These are phyloP conservation scores for Quercus rubra DNA, from an alignment of 306 rosid genomes.

Conservation along the genomic window DNA sequence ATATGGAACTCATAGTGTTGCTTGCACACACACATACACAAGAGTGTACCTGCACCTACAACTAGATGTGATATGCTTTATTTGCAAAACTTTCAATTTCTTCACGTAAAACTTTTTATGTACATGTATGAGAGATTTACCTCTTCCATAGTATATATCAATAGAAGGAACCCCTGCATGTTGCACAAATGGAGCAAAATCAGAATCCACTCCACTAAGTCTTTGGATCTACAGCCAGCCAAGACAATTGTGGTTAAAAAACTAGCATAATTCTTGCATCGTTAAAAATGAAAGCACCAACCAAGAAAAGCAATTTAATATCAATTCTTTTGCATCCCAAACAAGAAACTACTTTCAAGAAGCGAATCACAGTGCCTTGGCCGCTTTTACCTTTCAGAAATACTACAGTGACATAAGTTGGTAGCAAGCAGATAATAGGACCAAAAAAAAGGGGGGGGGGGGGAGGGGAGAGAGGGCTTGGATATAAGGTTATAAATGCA, in stretches of 20 bases:
- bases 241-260: slow-evolving; percentile 24
- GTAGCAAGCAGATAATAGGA: neutral
- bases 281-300: slow-evolving; percentile 2
- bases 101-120: neutral
- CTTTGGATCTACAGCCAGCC: slow-evolving; percentile 68
- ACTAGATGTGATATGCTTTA: neutral
- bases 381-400: neutral
- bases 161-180: slow-evolving; percentile 90
- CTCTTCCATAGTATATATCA: slow-evolving; percentile 85
- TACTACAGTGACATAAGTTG: neutral
- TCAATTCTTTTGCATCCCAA: neutral
- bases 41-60: neutral
- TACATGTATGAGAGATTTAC: slow-evolving; percentile 32
- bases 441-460: neutral
- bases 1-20: neutral
- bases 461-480: neutral
- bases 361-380: neutral
- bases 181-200: slow-evolving; percentile 88
- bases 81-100: neutral
- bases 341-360: neutral
- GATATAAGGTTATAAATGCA: neutral
- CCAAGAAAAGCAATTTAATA: neutral
- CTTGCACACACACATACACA: neutral
- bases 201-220: slow-evolving; percentile 75
- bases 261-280: neutral